Evolutionary conservation across 2,329 filamentous ascomycete genomes (phyloP).

Genomic region (Neopestalotiopsis rosae): DNA sequence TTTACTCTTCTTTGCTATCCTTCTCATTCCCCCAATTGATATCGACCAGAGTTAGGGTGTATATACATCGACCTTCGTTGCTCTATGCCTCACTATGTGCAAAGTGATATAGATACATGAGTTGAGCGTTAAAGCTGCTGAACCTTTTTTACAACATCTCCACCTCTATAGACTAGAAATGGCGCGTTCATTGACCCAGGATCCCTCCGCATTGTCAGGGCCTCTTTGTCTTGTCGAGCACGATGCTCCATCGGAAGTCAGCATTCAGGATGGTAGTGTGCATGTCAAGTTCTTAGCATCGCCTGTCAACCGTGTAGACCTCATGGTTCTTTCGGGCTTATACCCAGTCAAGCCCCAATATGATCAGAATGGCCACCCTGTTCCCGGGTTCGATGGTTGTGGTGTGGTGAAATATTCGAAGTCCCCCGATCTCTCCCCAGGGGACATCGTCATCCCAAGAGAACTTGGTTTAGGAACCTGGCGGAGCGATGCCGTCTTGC

Average conservation of each 20-base stretch:
- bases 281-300: conserved; percentile 27
- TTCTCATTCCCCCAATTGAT: too few species aligned
- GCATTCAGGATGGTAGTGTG: conserved; percentile 6
- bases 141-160: too few species aligned
- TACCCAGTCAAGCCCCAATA: conserved; percentile 29
- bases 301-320: conserved; percentile 31
- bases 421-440: conserved; percentile 14
- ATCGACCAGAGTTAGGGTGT: too few species aligned
- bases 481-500: conserved; percentile 26
- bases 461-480: conserved; percentile 27
- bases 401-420: conserved; percentile 18
- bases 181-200: not conserved
- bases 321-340: conserved; percentile 26
- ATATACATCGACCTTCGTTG: too few species aligned
- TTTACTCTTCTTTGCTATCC: too few species aligned
- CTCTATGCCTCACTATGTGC: too few species aligned
- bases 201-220: not conserved
- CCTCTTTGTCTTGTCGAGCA: not conserved
- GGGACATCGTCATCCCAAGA: conserved; percentile 23
- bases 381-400: conserved; percentile 29
- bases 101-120: too few species aligned
- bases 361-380: conserved; percentile 18
- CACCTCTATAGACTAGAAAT: not conserved
- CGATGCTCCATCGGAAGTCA: not conserved
- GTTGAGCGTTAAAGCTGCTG: too few species aligned